These are phyloP conservation scores for Phytophthora foliorum DNA, from an alignment of 352 stramenopile species.

Conservation along the genomic window DNA sequence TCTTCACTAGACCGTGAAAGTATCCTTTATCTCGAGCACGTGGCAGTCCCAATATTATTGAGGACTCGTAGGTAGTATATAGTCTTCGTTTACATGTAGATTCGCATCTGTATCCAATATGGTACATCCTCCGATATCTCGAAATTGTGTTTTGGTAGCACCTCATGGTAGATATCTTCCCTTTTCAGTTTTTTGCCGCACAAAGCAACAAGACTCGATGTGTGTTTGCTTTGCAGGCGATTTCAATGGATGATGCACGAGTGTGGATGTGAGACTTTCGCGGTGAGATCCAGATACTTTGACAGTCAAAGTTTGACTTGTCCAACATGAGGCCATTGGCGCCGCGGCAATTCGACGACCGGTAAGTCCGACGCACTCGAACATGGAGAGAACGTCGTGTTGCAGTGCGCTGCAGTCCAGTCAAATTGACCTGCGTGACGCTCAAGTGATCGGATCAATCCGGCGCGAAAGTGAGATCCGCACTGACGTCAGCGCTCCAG, in stretches of 20 bases:
- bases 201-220: too few relatives aligned
- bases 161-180: too few relatives aligned
- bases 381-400: slow-evolving; percentile 3
- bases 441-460: too few relatives aligned
- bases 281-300: slow-evolving; percentile 1
- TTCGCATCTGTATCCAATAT: too few relatives aligned
- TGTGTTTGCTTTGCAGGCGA: background rate
- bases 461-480: slow-evolving; percentile 3
- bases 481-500: slow-evolving; percentile 24
- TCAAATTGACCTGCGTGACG: slow-evolving; percentile 19
- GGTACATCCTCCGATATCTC: too few relatives aligned
- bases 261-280: background rate
- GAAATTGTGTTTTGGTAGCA: too few relatives aligned
- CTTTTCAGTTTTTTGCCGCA: too few relatives aligned
- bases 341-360: background rate
- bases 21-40: background rate
- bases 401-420: slow-evolving; percentile 15
- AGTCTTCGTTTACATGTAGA: background rate
- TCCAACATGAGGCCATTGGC: background rate
- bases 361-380: background rate
- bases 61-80: too few relatives aligned
- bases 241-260: background rate
- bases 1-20: background rate
- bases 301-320: too few relatives aligned
- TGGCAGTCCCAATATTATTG: too few relatives aligned